Evolutionary conservation across 177 flowering plant species (phyloP).

Genomic region (Vitis hybrid): DNA sequence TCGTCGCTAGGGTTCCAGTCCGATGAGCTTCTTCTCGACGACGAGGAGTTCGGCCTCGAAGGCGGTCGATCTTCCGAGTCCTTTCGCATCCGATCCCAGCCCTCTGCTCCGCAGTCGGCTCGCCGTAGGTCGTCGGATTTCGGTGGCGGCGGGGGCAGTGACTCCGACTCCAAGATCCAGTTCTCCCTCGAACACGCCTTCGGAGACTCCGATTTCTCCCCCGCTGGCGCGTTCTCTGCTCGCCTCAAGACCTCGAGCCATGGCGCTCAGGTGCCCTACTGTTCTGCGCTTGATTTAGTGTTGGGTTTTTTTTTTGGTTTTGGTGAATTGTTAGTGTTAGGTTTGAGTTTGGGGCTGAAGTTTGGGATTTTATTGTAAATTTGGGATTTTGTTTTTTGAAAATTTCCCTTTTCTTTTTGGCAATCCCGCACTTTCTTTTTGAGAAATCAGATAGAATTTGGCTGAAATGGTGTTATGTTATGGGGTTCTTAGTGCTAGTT

Average conservation of each 20-base stretch:
- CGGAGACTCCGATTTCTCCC: conserved; percentile 74
- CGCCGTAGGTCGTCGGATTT: conserved; percentile 46
- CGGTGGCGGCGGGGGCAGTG: conserved; percentile 18
- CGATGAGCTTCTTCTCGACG: conserved; percentile 83
- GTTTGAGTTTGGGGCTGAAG: too few relatives aligned
- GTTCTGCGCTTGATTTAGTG: neutral
- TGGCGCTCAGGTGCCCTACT: conserved; percentile 75
- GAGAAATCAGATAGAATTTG: too few relatives aligned
- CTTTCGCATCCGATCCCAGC: conserved; percentile 16
- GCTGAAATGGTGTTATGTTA: too few relatives aligned
- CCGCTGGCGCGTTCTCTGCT: conserved; percentile 80
- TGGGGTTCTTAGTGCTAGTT: too few relatives aligned
- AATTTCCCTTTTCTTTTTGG: too few relatives aligned
- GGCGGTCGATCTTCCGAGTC: conserved; percentile 36
- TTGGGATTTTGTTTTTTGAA: too few relatives aligned
- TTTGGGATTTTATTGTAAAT: too few relatives aligned
- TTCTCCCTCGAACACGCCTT: conserved; percentile 86
- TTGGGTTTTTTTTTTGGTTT: neutral
- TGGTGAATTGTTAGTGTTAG: neutral
- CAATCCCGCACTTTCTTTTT: too few relatives aligned
- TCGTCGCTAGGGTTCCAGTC: conserved; percentile 57
- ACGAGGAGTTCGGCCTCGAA: conserved; percentile 79
- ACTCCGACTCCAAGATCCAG: conserved; percentile 77
- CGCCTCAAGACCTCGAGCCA: conserved; percentile 73
- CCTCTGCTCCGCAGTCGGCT: conserved; percentile 5